phyloP scores from a whole-genome alignment of 1,284 basidiomycete genomes.

The Polyporus tsugae region DNA sequence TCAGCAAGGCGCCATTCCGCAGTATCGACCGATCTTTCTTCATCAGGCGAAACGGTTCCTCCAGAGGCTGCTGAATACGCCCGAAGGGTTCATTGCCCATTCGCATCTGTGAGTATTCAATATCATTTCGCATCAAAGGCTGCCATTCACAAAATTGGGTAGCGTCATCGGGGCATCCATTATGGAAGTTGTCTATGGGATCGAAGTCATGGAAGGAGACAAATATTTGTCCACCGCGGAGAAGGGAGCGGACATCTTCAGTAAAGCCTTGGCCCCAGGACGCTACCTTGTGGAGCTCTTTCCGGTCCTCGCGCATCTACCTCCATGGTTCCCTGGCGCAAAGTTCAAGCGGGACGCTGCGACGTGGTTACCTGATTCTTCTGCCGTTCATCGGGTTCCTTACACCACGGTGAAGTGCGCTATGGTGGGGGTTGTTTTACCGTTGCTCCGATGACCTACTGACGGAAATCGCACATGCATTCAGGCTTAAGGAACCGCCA shows the following conservation, averaged over 20 bases:
- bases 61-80: not conserved
- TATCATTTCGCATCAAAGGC: not conserved
- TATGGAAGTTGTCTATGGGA: constrained; percentile 5
- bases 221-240: not conserved
- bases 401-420: not conserved
- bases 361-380: not conserved
- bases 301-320: not conserved
- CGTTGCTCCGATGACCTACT: not conserved
- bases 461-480: not conserved
- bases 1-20: not conserved
- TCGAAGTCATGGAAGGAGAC: not conserved
- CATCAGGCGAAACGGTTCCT: not conserved
- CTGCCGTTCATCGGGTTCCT: not conserved
- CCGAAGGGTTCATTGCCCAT: not conserved
- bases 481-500: not conserved
- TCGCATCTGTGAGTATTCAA: not conserved
- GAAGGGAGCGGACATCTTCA: not conserved
- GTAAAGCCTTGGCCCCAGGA: not conserved
- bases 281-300: not conserved
- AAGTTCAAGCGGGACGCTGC: not conserved
- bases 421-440: not conserved
- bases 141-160: not conserved
- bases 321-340: not conserved
- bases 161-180: not conserved
- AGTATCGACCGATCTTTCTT: not conserved